These are phyloP conservation scores for Schwanniomyces pseudopolymorphus DNA, from an alignment of 805 yeast genomes.

Conservation along the genomic window DNA sequence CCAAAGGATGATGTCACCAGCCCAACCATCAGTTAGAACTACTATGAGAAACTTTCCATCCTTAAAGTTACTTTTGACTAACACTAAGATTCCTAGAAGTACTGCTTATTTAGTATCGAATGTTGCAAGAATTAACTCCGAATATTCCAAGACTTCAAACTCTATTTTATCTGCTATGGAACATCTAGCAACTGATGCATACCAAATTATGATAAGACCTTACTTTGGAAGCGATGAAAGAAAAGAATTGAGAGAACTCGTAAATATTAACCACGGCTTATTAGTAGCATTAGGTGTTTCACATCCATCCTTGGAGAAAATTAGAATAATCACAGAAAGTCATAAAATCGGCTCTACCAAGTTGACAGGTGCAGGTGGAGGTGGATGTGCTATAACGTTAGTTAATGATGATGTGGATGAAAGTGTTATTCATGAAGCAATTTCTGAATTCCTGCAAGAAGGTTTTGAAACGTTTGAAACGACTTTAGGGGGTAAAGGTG, in stretches of 20 bases:
- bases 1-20: constrained; percentile 58
- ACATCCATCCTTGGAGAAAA: constrained; percentile 84
- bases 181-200: constrained; percentile 69
- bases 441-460: constrained; percentile 32
- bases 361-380: constrained; percentile 98
- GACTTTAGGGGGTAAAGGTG: constrained; percentile 87
- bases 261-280: constrained; percentile 84
- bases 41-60: constrained; percentile 74
- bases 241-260: constrained; percentile 52
- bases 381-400: constrained; percentile 95
- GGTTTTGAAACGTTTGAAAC: constrained; percentile 80
- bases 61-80: constrained; percentile 71
- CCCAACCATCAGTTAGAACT: constrained; percentile 59
- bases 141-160: constrained; percentile 54
- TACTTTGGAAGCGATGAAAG: constrained; percentile 42
- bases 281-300: constrained; percentile 85
- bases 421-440: constrained; percentile 34
- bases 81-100: constrained; percentile 83
- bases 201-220: constrained; percentile 58
- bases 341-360: constrained; percentile 80
- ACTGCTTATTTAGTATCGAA: constrained; percentile 81
- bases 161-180: constrained; percentile 77
- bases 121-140: constrained; percentile 57
- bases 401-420: constrained; percentile 47
- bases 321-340: constrained; percentile 65